Conservation (phyloP, 306 rosid genomes). For the Trichosanthes truncata region DNA sequence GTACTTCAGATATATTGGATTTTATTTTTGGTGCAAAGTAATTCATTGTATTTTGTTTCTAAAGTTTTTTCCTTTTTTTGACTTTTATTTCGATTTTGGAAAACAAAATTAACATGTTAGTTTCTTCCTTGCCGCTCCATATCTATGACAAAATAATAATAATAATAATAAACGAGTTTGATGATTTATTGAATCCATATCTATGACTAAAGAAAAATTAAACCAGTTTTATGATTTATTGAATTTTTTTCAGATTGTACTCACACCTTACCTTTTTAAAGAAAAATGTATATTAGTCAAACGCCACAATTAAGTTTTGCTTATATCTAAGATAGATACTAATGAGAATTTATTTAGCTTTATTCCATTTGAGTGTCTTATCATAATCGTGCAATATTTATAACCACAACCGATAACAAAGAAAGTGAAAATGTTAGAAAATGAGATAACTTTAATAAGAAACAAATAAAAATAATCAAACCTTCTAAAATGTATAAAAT, state of each 20-base stretch:
- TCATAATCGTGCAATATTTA: background rate
- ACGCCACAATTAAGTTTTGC: background rate
- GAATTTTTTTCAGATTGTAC: background rate
- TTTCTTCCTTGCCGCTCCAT: background rate
- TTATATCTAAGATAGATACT: background rate
- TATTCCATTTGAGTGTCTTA: background rate
- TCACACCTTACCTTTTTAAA: background rate
- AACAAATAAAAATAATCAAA: too few relatives aligned
- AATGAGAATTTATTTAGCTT: background rate
- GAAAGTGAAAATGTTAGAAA: too few relatives aligned
- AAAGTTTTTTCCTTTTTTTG: background rate
- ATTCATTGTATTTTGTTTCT: background rate
- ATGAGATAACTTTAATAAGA: too few relatives aligned
- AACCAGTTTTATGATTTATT: background rate
- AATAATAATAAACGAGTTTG: background rate
- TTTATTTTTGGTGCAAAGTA: background rate
- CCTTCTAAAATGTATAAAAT: too few relatives aligned
- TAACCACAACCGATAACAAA: background rate
- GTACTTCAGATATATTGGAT: background rate
- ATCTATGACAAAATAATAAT: background rate
- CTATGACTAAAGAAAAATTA: background rate
- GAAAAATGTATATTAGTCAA: background rate
- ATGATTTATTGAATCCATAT: background rate
- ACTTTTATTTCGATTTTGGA: background rate
- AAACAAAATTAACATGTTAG: background rate